phyloP scores from a whole-genome alignment of 2,329 filamentous ascomycete genomes.

The Fusarium setosum region DNA sequence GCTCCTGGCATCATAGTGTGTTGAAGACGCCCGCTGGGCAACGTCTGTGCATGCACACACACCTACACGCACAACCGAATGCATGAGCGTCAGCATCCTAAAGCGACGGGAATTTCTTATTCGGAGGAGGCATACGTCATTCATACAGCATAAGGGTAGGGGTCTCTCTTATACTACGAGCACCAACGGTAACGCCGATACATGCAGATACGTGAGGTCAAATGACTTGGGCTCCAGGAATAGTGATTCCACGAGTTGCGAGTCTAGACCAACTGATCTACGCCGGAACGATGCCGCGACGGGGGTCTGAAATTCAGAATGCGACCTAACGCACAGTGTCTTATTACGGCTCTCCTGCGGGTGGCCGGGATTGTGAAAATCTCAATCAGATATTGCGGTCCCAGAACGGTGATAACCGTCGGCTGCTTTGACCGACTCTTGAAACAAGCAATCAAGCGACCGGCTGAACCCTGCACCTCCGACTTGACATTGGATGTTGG shows the following conservation, averaged over 20 bases:
- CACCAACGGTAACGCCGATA: not conserved
- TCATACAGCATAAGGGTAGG: too few relatives aligned
- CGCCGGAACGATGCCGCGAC: slow-evolving; percentile 9
- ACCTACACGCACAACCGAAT: not conserved
- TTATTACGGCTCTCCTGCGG: slow-evolving; percentile 22
- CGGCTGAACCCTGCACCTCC: slow-evolving; percentile 9
- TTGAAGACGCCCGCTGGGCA: not conserved
- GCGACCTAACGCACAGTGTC: slow-evolving; percentile 5
- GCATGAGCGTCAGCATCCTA: too few relatives aligned
- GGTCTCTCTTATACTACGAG: not conserved
- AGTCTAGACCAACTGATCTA: slow-evolving; percentile 36
- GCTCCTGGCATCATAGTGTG: too few relatives aligned
- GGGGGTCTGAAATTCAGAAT: slow-evolving; percentile 5
- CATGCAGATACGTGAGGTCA: not conserved
- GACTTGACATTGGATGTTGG: slow-evolving; percentile 4
- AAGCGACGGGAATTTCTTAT: too few relatives aligned
- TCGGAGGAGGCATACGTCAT: not conserved
- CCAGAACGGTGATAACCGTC: not conserved
- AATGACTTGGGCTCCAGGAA: not conserved
- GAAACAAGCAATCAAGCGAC: slow-evolving; percentile 3
- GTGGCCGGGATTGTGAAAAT: slow-evolving; percentile 22
- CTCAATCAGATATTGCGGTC: slow-evolving; percentile 4
- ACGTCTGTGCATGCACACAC: not conserved
- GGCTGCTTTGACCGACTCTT: slow-evolving; percentile 26
- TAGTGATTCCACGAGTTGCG: not conserved